Conservation (phyloP, 2,329 filamentous ascomycete species). For the Alternaria infectoria region DNA sequence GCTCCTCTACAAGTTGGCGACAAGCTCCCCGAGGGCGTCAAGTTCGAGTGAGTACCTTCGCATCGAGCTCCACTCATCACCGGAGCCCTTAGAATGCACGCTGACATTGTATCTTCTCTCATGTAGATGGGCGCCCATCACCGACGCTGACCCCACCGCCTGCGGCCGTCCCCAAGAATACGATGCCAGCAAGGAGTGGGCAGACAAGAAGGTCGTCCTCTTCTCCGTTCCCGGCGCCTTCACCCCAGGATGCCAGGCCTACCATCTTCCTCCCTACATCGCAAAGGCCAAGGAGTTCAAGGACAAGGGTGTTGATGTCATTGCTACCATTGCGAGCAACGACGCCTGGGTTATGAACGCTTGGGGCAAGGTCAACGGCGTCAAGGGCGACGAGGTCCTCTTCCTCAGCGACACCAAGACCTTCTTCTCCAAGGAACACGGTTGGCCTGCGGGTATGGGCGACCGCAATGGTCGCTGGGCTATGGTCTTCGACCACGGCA, state of each 20-base stretch:
- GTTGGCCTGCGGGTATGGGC: constrained; percentile 72
- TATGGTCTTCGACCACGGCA: constrained; percentile 78
- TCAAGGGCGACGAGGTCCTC: constrained; percentile 75
- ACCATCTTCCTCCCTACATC: constrained; percentile 82
- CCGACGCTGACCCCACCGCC: constrained; percentile 71
- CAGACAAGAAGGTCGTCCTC: constrained; percentile 73
- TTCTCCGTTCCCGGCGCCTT: constrained; percentile 78
- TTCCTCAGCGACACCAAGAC: constrained; percentile 78
- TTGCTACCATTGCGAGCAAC: constrained; percentile 83
- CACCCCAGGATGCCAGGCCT: constrained; percentile 83
- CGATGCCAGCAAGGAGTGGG: constrained; percentile 78
- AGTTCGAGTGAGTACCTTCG: constrained; percentile 68
- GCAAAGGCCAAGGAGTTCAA: constrained; percentile 73
- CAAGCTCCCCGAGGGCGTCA: constrained; percentile 78
- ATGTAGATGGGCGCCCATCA: constrained; percentile 76
- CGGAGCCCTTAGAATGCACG: background rate
- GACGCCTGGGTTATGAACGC: constrained; percentile 87
- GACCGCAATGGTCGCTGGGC: constrained; percentile 81
- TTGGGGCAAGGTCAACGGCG: constrained; percentile 86
- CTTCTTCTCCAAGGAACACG: constrained; percentile 78
- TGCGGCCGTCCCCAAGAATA: constrained; percentile 82
- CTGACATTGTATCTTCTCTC: background rate
- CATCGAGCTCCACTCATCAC: background rate
- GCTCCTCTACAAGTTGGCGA: constrained; percentile 80
- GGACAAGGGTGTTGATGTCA: constrained; percentile 81